Evolutionary conservation across 2,329 filamentous ascomycete species (phyloP), one percentile per base, ranked within the genome.

Genomic region (Piedraia hortae): DNA sequence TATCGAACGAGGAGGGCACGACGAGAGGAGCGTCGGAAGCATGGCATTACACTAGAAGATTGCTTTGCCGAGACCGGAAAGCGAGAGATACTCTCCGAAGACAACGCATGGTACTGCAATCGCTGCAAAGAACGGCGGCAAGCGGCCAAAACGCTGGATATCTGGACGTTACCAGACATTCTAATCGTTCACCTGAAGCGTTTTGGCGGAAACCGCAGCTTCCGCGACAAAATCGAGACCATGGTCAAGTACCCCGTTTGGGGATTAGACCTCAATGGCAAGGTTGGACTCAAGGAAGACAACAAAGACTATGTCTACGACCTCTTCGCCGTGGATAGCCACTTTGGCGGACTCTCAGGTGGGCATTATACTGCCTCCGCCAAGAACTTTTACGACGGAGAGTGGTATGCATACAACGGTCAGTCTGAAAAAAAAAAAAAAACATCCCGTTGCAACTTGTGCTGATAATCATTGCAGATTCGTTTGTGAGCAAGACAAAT

Each of bases 371-470:
- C 80, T 10, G 85, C 85, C 13, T 80, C 68, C 44, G 80, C 78
- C 17, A 80, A 77, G 51, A 93, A 90, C 43, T 91, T 90, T 45
- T 56, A 73, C 28, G 77, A 89, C 37, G 61, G 61, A 26, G 56
- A 72, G 43, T 97, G 85, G 85, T 91, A 91, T 44, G 74, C 88
- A 34, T 93, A 88, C 45, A 93, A 97, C 44, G 82, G 80, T 85
- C 54, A 47, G 67, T 47, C 11, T 5, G 16, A 17, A 17, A 17
- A 17, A 17, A 17, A 17, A 7, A 11, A 5, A 18, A 9, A 5
- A 23, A 8, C 12, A 18, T 12, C 6, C 17, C 5, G 19, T 5
- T 10, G 19, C 10, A 16, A n/a, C 8, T 10, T 7, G 9, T 6
- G 11, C 12, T 18, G 21, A 14, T 12, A n/a, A 21, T 10, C 11